A percentile compares a stretch with the other conserved stretches of the same genome.
Evolutionary conservation across 768 basidiomycete species (phyloP).

Genomic region (Lactarius deliciosus): DNA sequence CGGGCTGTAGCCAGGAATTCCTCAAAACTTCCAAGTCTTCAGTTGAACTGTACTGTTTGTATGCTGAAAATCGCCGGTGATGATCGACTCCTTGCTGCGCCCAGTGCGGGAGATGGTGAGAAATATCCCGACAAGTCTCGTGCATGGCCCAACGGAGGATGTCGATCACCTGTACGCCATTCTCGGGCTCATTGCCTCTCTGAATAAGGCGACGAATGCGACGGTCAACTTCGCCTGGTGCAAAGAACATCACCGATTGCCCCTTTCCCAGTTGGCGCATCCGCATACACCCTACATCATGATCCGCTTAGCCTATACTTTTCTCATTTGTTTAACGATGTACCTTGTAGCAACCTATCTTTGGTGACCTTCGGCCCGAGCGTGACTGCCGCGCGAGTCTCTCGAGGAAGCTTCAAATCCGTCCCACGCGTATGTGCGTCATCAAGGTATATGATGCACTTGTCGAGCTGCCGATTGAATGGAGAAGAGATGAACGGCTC

Average conservation of each 20-base stretch:
- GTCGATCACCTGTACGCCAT: neutral
- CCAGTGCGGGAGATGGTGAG: conserved; percentile 16
- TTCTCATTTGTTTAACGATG: neutral
- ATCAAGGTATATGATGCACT: conserved; percentile 50
- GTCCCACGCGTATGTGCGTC: conserved; percentile 54
- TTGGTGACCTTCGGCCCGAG: conserved; percentile 52
- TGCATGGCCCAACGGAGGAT: conserved; percentile 16
- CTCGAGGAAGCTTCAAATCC: conserved; percentile 47
- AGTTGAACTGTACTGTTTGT: neutral
- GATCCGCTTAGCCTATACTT: neutral
- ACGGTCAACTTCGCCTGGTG: conserved; percentile 13
- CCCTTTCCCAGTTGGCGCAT: conserved; percentile 14
- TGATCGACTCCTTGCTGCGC: conserved; percentile 12
- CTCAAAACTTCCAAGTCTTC: neutral
- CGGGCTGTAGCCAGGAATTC: conserved; percentile 6
- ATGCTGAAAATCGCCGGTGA: neutral
- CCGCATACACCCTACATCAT: conserved; percentile 11
- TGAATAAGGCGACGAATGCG: conserved; percentile 8
- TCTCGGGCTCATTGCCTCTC: neutral
- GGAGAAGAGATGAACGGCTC: conserved; percentile 41
- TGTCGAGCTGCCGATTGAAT: conserved; percentile 37
- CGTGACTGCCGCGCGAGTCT: conserved; percentile 46
- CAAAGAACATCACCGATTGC: conserved; percentile 16
- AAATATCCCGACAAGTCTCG: conserved; percentile 16
- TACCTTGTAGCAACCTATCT: conserved; percentile 52